phyloP scores from a whole-genome alignment of 768 basidiomycete species.

The Rhodosporidiobolus sp. region DNA sequence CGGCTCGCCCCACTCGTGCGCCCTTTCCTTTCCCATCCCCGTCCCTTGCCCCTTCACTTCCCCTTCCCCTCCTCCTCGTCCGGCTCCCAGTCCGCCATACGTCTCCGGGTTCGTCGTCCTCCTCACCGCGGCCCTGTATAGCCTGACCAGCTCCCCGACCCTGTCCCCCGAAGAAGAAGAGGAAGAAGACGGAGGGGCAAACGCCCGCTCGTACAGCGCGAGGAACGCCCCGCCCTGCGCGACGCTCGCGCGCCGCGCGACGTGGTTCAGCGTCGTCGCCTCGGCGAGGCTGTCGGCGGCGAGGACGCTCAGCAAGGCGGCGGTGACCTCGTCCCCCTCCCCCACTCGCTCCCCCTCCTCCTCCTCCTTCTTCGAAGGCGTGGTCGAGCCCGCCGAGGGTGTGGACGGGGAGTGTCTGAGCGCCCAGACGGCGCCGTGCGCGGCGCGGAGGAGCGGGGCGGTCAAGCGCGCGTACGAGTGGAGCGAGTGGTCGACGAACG shows the following conservation, averaged over 20 bases:
- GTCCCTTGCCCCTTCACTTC: no score
- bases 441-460: constrained; percentile 72
- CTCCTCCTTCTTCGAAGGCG: background rate
- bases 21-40: no score
- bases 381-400: background rate
- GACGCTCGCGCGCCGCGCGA: constrained; percentile 78
- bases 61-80: constrained; percentile 48
- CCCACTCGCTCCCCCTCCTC: constrained; percentile 7
- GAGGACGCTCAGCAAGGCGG: constrained; percentile 52
- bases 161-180: constrained; percentile 64
- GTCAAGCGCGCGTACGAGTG: constrained; percentile 74
- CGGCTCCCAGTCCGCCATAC: no score
- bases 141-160: constrained; percentile 6
- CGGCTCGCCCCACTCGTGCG: no score
- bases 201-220: constrained; percentile 78
- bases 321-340: constrained; percentile 19
- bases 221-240: constrained; percentile 90
- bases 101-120: background rate
- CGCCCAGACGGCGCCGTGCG: constrained; percentile 55
- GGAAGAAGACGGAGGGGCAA: constrained; percentile 63
- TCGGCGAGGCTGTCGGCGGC: constrained; percentile 76
- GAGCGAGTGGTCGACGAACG: constrained; percentile 69
- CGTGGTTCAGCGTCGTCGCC: constrained; percentile 81
- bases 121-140: constrained; percentile 1
- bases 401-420: background rate